Base-by-base conservation (phyloP, 2,329 filamentous ascomycete genomes). In the Penicillium sp. region DNA sequence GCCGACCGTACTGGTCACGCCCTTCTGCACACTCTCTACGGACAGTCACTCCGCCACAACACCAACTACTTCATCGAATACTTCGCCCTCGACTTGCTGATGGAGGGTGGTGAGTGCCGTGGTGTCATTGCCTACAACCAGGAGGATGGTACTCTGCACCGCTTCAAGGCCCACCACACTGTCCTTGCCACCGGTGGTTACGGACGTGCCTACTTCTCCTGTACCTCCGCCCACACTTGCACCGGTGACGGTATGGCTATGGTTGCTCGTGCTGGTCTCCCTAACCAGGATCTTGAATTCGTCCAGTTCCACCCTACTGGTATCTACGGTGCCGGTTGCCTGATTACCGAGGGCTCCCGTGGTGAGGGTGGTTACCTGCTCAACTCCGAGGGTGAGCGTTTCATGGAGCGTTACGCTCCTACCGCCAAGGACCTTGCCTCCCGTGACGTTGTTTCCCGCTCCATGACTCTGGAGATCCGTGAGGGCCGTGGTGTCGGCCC, bases 21-120 rank as follows among this genome's bases (percentile, higher is more conserved):
- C 65, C 86, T 98, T 61, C 83, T 98, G 45, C 93, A 98, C 80
- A 98, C 93, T 24, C 87, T 98, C 59, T 98, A 97, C 75, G 93
- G 93, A 64, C 91, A 96, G 77, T 96, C 90, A 47, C 82, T 97
- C 54, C 81, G 88, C 68, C 89, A 97, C 80, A 95, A 96, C 80
- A 96, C 91, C 68, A 96, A 96, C 79, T 98, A 96, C 81, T 97
- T 98, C 76, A 96, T 98, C 72, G 93, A 97, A 75, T 97, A 90
- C 80, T 98, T 97, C 71, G 93, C 90, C 63, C 81, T 95, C 60
- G 93, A 97, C 69, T 77, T 97, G 72, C 86, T 98, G 65, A 97
- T 97, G 93, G 86, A 96, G 75, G 87, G 94, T 64, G 91, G 91
- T 54, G 87, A 91, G 72, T 97, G 91, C 79, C 90, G 90, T 61